phyloP scores from a whole-genome alignment of 2,329 filamentous ascomycete species.

The Periglandula ipomoeae region DNA sequence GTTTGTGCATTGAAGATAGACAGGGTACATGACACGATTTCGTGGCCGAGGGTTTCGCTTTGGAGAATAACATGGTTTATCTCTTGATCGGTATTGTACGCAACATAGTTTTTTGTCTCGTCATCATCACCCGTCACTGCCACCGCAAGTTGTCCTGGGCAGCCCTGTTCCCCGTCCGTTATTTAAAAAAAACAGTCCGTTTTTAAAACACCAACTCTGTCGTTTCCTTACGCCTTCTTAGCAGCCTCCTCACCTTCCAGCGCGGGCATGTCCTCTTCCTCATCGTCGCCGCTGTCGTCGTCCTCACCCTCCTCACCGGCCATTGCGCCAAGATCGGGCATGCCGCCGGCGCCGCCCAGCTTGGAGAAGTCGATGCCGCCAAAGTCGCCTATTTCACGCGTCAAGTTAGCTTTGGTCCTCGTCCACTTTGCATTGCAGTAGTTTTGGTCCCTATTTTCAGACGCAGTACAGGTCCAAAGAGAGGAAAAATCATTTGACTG shows the following conservation, averaged over 20 bases:
- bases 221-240: constrained; percentile 27
- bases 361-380: constrained; percentile 92
- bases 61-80: not conserved
- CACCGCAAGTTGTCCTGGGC: not conserved
- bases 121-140: not conserved
- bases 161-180: not conserved
- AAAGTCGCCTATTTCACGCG: constrained; percentile 51
- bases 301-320: constrained; percentile 35
- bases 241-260: constrained; percentile 45
- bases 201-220: not conserved
- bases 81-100: constrained; percentile 2
- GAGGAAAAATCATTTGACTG: not conserved
- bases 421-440: not conserved
- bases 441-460: too few species aligned
- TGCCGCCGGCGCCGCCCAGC: constrained; percentile 49
- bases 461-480: too few species aligned
- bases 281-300: constrained; percentile 48
- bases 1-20: too few species aligned
- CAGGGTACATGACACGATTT: not conserved
- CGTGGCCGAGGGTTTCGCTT: not conserved
- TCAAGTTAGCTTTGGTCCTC: not conserved
- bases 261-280: constrained; percentile 78
- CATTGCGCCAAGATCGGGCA: constrained; percentile 31
- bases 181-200: not conserved
- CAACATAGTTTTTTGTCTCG: not conserved